phyloP scores from a whole-genome alignment of 352 stramenopile species.

The Phytophthora brassicae region DNA sequence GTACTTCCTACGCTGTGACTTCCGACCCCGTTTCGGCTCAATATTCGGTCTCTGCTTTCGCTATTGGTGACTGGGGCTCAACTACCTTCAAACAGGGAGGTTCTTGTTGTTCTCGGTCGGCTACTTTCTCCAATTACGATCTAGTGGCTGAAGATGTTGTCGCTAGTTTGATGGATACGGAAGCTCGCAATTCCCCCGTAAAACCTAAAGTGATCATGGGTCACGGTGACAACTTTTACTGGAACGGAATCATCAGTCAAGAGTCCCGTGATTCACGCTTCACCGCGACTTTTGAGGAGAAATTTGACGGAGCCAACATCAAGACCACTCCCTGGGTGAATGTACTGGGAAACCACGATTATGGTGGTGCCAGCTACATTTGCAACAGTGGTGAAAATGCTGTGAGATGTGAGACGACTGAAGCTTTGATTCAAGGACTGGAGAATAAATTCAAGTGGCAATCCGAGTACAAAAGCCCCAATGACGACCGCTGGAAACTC shows the following conservation, averaged over 20 bases:
- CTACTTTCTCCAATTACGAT: slow-evolving; percentile 26
- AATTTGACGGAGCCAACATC: slow-evolving; percentile 20
- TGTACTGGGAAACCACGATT: slow-evolving; percentile 29
- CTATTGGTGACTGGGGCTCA: slow-evolving; percentile 27
- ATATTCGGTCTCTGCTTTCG: slow-evolving; percentile 24
- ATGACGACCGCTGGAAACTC: slow-evolving; percentile 20
- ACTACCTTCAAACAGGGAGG: slow-evolving; percentile 6
- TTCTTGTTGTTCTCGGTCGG: slow-evolving; percentile 20
- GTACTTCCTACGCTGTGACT: slow-evolving; percentile 20
- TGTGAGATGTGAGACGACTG: slow-evolving; percentile 11
- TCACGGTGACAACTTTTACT: slow-evolving; percentile 33
- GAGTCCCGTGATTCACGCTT: slow-evolving; percentile 18
- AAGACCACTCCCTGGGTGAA: slow-evolving; percentile 15
- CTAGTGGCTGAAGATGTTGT: slow-evolving; percentile 23
- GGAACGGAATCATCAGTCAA: slow-evolving; percentile 23
- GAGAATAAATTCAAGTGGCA: slow-evolving; percentile 29
- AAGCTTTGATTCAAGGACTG: slow-evolving; percentile 11
- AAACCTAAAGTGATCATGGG: slow-evolving; percentile 22
- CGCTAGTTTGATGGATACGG: slow-evolving; percentile 22
- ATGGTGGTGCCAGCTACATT: slow-evolving; percentile 20
- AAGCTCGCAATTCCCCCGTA: slow-evolving; percentile 5
- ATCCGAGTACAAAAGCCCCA: slow-evolving; percentile 14
- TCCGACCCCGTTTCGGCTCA: slow-evolving; percentile 36
- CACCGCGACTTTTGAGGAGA: slow-evolving; percentile 19
- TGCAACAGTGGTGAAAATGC: slow-evolving; percentile 11